A percentile compares a stretch with the other conserved stretches of the same genome.
These are phyloP conservation scores for Irpex sp. DNA, from an alignment of 1,284 basidiomycete genomes.

Conservation along the genomic window DNA sequence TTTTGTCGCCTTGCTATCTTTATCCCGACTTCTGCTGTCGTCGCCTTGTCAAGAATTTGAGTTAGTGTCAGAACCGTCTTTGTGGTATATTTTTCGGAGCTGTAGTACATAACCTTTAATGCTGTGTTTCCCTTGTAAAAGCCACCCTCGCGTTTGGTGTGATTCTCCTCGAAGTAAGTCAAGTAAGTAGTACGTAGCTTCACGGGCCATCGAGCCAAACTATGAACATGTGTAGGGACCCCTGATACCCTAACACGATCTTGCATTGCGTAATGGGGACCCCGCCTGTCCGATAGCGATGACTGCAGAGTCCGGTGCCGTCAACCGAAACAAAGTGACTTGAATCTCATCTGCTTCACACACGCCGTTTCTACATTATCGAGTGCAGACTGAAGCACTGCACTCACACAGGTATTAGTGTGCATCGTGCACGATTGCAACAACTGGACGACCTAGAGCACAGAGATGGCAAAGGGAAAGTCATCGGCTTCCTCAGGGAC, in stretches of 20 bases:
- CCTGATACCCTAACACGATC: not conserved
- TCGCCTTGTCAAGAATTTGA: not conserved
- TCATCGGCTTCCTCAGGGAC: constrained; percentile 79
- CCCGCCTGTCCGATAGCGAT: not conserved
- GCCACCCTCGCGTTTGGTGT: no score
- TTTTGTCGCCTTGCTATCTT: constrained; percentile 9
- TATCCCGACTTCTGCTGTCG: constrained; percentile 3
- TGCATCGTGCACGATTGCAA: not conserved
- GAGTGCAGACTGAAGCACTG: not conserved
- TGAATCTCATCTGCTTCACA: not conserved
- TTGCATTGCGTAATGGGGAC: not conserved
- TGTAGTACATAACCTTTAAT: no score
- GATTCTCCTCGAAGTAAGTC: no score
- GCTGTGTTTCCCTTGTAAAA: no score
- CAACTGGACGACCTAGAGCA: not conserved
- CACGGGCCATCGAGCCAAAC: no score
- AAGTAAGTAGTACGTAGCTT: no score
- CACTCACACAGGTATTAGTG: not conserved
- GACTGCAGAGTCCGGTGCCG: not conserved
- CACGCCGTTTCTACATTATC: not conserved
- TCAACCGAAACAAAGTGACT: not conserved
- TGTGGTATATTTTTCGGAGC: no score
- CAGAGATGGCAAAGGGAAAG: constrained; percentile 50
- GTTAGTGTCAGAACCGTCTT: no score
- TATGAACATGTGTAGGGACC: not conserved